Conservation (phyloP, 2,329 filamentous ascomycete genomes). For the Ambrosiella beaveri region DNA sequence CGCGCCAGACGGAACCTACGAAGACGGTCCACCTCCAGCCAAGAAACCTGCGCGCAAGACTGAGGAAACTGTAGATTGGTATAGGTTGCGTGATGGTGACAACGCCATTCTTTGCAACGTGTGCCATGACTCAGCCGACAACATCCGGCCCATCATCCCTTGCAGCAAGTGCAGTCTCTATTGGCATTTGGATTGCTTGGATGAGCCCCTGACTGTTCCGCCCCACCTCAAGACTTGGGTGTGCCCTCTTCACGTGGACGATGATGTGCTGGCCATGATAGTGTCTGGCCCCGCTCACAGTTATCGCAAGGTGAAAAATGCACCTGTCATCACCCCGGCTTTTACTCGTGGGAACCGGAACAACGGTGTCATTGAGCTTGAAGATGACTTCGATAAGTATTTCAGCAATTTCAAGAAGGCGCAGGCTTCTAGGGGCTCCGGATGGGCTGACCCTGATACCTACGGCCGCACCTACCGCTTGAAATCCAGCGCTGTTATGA, state of each 20-base stretch:
- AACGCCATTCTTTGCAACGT: constrained; percentile 60
- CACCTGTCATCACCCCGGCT: constrained; percentile 32
- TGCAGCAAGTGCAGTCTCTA: constrained; percentile 68
- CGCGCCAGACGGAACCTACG: constrained; percentile 62
- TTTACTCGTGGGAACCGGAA: constrained; percentile 49
- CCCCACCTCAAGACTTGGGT: constrained; percentile 66
- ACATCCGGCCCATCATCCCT: constrained; percentile 57
- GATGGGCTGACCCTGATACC: constrained; percentile 39
- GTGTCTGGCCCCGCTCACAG: constrained; percentile 42
- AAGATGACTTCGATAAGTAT: constrained; percentile 37
- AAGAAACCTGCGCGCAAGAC: constrained; percentile 23
- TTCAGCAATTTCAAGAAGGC: constrained; percentile 7
- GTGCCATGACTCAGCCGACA: constrained; percentile 50
- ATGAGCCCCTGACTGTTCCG: constrained; percentile 65
- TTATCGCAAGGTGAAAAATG: constrained; percentile 42
- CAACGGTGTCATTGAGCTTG: constrained; percentile 55
- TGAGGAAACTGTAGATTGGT: constrained; percentile 49
- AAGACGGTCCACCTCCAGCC: constrained; percentile 36
- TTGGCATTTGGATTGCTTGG: constrained; percentile 87
- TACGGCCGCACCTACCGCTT: constrained; percentile 51
- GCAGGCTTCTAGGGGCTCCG: constrained; percentile 21
- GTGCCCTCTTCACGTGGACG: constrained; percentile 74
- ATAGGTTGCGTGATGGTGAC: constrained; percentile 52
- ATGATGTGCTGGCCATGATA: constrained; percentile 47
- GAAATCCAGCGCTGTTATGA: constrained; percentile 44